Conservation (phyloP, 169 alveolate genomes). For the Cytauxzoon felis region DNA sequence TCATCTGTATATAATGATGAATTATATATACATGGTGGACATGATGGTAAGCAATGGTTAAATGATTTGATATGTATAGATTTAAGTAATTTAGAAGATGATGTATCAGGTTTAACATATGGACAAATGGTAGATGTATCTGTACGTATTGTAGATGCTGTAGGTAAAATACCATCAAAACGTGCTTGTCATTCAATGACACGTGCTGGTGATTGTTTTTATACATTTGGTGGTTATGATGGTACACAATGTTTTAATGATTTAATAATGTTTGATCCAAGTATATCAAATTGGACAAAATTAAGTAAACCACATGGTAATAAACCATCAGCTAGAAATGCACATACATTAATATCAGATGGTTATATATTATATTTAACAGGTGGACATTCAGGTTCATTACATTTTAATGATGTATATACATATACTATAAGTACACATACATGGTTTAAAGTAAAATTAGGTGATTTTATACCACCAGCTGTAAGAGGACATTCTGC, state of each 20-base stretch:
- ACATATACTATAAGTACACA: slow-evolving; percentile 47
- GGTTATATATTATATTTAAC: slow-evolving; percentile 57
- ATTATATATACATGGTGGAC: slow-evolving; percentile 72
- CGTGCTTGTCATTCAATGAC: slow-evolving; percentile 75
- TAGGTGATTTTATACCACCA: slow-evolving; percentile 56
- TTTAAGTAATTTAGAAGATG: slow-evolving; percentile 42
- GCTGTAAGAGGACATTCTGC: slow-evolving; percentile 71
- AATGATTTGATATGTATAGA: slow-evolving; percentile 68
- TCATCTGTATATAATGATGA: slow-evolving; percentile 51
- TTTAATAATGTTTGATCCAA: slow-evolving; percentile 64
- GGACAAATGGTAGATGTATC: slow-evolving; percentile 58
- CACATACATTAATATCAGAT: slow-evolving; percentile 68
- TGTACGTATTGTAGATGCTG: slow-evolving; percentile 34
- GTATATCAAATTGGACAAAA: slow-evolving; percentile 52
- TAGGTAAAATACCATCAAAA: slow-evolving; percentile 63
- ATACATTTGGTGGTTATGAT: slow-evolving; percentile 75
- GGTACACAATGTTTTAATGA: slow-evolving; percentile 71
- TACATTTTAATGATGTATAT: slow-evolving; percentile 64
- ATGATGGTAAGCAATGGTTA: slow-evolving; percentile 68
- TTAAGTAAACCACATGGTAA: slow-evolving; percentile 64
- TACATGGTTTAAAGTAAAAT: slow-evolving; percentile 58
- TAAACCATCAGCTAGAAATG: slow-evolving; percentile 70
- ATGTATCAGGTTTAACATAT: slow-evolving; percentile 27
- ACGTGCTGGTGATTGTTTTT: slow-evolving; percentile 58
- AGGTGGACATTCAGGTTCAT: slow-evolving; percentile 73